phyloP scores from a whole-genome alignment of 2,329 filamentous ascomycete species.

The Fusarium nodosum region DNA sequence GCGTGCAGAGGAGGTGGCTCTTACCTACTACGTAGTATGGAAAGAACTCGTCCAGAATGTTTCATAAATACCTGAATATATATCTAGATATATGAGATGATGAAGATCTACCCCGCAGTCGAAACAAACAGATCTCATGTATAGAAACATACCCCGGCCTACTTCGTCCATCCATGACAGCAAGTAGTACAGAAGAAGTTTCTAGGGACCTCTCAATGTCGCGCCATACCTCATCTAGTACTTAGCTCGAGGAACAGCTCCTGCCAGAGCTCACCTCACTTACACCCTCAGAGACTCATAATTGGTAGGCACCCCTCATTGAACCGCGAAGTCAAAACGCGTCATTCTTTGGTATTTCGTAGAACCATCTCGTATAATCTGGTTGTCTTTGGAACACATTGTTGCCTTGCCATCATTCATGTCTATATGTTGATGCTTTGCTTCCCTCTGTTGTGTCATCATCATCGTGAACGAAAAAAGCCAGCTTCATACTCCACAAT shows the following conservation, averaged over 20 bases:
- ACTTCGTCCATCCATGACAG: background rate
- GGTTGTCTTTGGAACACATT: conserved; percentile 7
- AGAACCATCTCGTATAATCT: conserved; percentile 33
- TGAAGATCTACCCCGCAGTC: background rate
- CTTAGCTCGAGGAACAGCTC: conserved; percentile 5
- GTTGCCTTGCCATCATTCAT: background rate
- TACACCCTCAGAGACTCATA: conserved; percentile 19
- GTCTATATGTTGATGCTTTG: conserved; percentile 17
- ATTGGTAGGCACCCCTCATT: conserved; percentile 39
- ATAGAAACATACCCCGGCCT: conserved; percentile 4
- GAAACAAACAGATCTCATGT: conserved; percentile 1
- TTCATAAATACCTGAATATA: background rate
- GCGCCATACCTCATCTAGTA: conserved; percentile 1
- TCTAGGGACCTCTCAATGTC: conserved; percentile 12
- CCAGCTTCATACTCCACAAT: conserved; percentile 1
- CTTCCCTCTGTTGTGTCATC: background rate
- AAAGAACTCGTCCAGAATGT: background rate
- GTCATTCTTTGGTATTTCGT: conserved; percentile 29
- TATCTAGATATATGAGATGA: background rate
- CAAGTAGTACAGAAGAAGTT: conserved; percentile 21
- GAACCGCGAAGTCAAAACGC: background rate
- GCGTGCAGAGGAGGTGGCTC: background rate
- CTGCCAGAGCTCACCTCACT: background rate
- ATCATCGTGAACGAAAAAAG: background rate
- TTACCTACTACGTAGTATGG: background rate